Evolutionary conservation across 1,284 basidiomycete genomes (phyloP).

Genomic region (Ustilago nuda): DNA sequence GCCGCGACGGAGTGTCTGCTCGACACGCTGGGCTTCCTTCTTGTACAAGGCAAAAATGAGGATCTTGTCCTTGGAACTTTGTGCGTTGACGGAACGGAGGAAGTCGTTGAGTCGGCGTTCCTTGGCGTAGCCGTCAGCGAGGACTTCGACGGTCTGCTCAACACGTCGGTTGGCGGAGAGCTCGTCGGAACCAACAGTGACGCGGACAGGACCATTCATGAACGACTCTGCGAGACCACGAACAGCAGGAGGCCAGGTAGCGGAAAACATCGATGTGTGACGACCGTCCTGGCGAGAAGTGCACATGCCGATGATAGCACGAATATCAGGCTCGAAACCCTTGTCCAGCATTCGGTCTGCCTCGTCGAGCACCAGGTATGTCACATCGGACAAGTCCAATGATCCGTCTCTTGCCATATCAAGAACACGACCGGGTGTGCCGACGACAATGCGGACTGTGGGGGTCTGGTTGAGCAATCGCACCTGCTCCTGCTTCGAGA

Average conservation of each 20-base stretch:
- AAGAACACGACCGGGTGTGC: constrained; percentile 91
- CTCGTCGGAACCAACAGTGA: constrained; percentile 96
- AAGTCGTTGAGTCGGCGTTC: constrained; percentile 74
- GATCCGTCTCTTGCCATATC: constrained; percentile 89
- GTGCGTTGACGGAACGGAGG: constrained; percentile 67
- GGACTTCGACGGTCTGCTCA: constrained; percentile 82
- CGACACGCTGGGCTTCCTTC: constrained; percentile 84
- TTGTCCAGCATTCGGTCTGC: constrained; percentile 98
- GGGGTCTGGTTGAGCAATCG: constrained; percentile 74
- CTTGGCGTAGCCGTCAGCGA: constrained; percentile 87
- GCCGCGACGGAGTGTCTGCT: constrained; percentile 80
- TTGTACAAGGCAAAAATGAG: constrained; percentile 98
- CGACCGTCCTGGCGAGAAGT: constrained; percentile 73
- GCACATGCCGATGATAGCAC: constrained; percentile 83
- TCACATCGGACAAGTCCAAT: constrained; percentile 77
- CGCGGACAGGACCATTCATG: constrained; percentile 84
- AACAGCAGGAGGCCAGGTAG: constrained; percentile 98
- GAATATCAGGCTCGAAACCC: constrained; percentile 98
- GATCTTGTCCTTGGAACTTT: constrained; percentile 76
- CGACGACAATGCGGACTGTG: constrained; percentile 80
- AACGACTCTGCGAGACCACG: constrained; percentile 91
- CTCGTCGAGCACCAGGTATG: constrained; percentile 94
- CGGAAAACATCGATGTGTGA: constrained; percentile 77
- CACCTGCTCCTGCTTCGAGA: constrained; percentile 86
- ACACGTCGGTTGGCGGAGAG: constrained; percentile 93